Percentiles rank a stretch among this genome's conserved stretches.
These are phyloP conservation scores for Hydnomerulius pinastri DNA, from an alignment of 768 basidiomycete species.

Conservation along the genomic window DNA sequence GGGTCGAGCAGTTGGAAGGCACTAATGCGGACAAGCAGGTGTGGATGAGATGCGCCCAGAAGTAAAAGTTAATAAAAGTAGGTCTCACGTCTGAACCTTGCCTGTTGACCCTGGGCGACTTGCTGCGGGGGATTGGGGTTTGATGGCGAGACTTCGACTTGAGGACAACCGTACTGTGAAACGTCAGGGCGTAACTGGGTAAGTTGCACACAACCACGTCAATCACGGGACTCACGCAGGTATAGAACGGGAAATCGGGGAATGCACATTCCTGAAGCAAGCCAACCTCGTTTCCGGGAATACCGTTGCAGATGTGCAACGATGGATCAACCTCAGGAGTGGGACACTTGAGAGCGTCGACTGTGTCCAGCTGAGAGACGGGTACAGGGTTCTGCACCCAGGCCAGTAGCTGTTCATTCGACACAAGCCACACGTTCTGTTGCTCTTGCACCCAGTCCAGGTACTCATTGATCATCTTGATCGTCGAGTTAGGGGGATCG, in stretches of 20 bases:
- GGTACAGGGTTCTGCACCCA: slow-evolving; percentile 76
- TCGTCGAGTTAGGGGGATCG: slow-evolving; percentile 48
- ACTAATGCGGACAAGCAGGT: slow-evolving; percentile 43
- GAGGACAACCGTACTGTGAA: slow-evolving; percentile 72
- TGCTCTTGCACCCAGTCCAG: slow-evolving; percentile 81
- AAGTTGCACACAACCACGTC: neutral
- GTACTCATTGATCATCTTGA: slow-evolving; percentile 77
- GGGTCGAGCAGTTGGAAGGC: slow-evolving; percentile 70
- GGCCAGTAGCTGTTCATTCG: slow-evolving; percentile 66
- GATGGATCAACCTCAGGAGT: slow-evolving; percentile 57
- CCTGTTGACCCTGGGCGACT: slow-evolving; percentile 42
- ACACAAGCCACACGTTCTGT: slow-evolving; percentile 74
- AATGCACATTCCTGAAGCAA: slow-evolving; percentile 64
- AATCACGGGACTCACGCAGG: slow-evolving; percentile 54
- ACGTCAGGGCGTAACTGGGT: neutral
- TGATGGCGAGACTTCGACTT: slow-evolving; percentile 47
- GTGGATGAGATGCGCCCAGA: neutral
- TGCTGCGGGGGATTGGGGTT: slow-evolving; percentile 71
- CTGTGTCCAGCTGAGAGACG: slow-evolving; percentile 53
- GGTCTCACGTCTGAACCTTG: slow-evolving; percentile 58
- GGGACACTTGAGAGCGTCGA: slow-evolving; percentile 62
- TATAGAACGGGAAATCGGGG: slow-evolving; percentile 76
- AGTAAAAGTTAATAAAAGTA: slow-evolving; percentile 8
- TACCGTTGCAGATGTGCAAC: slow-evolving; percentile 73
- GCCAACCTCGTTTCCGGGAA: slow-evolving; percentile 66